Conservation (phyloP, 805 yeast species). For the Ogataea trehaloabstinens region DNA sequence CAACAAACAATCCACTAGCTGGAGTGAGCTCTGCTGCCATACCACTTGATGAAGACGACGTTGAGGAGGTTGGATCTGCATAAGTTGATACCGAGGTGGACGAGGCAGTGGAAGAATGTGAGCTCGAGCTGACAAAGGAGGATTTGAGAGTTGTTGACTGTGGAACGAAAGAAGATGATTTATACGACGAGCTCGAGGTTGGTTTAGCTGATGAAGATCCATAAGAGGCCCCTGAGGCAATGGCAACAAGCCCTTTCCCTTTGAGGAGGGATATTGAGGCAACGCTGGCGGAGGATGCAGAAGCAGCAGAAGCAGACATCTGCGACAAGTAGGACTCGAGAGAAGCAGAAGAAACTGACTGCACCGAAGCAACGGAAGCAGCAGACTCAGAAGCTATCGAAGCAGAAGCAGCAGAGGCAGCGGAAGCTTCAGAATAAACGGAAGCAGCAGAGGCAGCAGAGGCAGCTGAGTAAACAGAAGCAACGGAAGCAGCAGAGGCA, state of each 20-base stretch:
- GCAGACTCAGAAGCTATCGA: slow-evolving; percentile 20
- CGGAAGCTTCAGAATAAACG: slow-evolving; percentile 23
- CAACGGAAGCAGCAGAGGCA: slow-evolving; percentile 35
- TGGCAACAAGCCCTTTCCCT: slow-evolving; percentile 16
- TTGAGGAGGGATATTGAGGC: slow-evolving; percentile 9
- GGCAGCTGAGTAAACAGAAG: slow-evolving; percentile 27
- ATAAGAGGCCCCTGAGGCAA: slow-evolving; percentile 27
- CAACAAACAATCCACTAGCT: slow-evolving; percentile 31
- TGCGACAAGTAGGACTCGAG: slow-evolving; percentile 8
- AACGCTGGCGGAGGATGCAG: slow-evolving; percentile 8
- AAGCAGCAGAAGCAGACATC: slow-evolving; percentile 8
- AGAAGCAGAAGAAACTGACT: slow-evolving; percentile 11
- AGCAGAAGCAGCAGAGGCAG: slow-evolving; percentile 20
- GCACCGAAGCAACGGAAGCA: slow-evolving; percentile 15
- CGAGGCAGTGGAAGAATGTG: slow-evolving; percentile 6
- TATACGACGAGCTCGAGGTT: slow-evolving; percentile 36
- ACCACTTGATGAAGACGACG: slow-evolving; percentile 33
- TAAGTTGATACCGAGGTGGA: slow-evolving; percentile 14
- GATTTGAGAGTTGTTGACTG: slow-evolving; percentile 14
- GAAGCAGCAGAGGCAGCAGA: slow-evolving; percentile 23
- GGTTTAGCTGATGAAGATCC: slow-evolving; percentile 19
- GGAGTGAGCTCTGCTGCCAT: slow-evolving; percentile 31
- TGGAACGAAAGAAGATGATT: slow-evolving; percentile 28
- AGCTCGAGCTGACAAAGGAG: slow-evolving; percentile 1
- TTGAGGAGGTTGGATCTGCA: slow-evolving; percentile 16